phyloP scores from a whole-genome alignment of 2,329 filamentous ascomycete genomes.

The Clonostachys sp. region DNA sequence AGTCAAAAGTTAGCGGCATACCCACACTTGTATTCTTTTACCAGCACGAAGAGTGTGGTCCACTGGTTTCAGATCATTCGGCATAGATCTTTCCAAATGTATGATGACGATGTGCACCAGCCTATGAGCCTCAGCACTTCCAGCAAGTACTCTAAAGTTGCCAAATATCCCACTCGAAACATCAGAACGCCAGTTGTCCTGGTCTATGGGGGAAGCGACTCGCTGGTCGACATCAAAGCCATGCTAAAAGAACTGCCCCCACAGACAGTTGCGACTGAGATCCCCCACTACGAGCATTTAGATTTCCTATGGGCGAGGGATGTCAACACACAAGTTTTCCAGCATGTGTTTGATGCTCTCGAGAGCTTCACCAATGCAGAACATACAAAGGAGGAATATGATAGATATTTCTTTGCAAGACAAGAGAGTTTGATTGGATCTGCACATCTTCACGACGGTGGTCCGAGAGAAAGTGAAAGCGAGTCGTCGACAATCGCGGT shows the following conservation, averaged over 20 bases:
- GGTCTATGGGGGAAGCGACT: constrained; percentile 90
- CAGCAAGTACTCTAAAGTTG: constrained; percentile 90
- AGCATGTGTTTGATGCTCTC: constrained; percentile 85
- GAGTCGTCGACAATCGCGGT: not conserved
- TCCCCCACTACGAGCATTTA: constrained; percentile 92
- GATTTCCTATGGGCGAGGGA: constrained; percentile 94
- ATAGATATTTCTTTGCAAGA: constrained; percentile 48
- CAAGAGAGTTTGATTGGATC: constrained; percentile 42
- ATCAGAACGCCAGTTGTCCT: constrained; percentile 94
- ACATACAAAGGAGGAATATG: constrained; percentile 57
- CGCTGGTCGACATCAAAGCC: constrained; percentile 85
- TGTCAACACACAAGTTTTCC: constrained; percentile 79
- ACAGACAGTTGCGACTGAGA: constrained; percentile 80
- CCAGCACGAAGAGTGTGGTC: constrained; percentile 92
- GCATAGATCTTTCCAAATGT: constrained; percentile 96
- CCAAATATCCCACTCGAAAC: constrained; percentile 92
- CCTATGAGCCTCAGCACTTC: constrained; percentile 66
- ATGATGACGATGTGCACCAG: constrained; percentile 86
- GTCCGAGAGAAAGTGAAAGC: constrained; percentile 3
- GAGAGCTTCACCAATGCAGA: constrained; percentile 61
- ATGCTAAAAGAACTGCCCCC: constrained; percentile 87
- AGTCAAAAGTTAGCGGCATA: constrained; percentile 94
- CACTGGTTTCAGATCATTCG: constrained; percentile 99
- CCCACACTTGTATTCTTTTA: constrained; percentile 93
- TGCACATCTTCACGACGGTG: constrained; percentile 4